These are phyloP conservation scores for Phytophthora colocasiae DNA, from an alignment of 352 stramenopile genomes.

Conservation along the genomic window DNA sequence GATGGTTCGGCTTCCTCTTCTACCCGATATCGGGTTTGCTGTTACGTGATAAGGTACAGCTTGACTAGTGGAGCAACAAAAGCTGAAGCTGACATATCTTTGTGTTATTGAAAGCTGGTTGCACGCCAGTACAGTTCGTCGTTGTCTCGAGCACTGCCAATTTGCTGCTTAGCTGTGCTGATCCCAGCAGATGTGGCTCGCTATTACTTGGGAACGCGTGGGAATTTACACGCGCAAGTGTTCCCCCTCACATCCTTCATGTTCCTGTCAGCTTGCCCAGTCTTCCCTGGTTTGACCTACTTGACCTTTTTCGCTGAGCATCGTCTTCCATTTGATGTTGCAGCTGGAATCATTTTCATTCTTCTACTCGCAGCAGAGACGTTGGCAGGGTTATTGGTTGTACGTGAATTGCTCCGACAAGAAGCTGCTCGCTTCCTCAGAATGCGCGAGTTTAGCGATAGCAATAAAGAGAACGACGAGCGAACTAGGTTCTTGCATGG, in stretches of 20 bases:
- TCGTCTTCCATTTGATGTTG: constrained; percentile 55
- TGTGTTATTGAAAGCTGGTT: constrained; percentile 31
- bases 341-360: constrained; percentile 42
- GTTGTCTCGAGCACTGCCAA: constrained; percentile 50
- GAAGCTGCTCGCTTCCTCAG: constrained; percentile 69
- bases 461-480: constrained; percentile 29
- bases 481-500: constrained; percentile 23
- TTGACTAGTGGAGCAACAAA: not conserved
- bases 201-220: constrained; percentile 65
- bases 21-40: constrained; percentile 70
- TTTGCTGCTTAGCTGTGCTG: constrained; percentile 53
- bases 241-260: constrained; percentile 74
- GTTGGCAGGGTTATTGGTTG: constrained; percentile 45
- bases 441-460: constrained; percentile 43
- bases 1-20: constrained; percentile 62
- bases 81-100: constrained; percentile 2
- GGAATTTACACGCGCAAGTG: constrained; percentile 65
- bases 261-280: constrained; percentile 69
- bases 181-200: constrained; percentile 52
- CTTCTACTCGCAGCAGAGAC: constrained; percentile 53
- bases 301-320: constrained; percentile 62
- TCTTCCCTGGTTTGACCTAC: constrained; percentile 64
- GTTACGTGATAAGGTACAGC: constrained; percentile 65
- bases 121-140: constrained; percentile 49
- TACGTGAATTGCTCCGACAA: constrained; percentile 61